Conservation (phyloP, 2,329 filamentous ascomycete species). For the Pestalotiopsis sp. region DNA sequence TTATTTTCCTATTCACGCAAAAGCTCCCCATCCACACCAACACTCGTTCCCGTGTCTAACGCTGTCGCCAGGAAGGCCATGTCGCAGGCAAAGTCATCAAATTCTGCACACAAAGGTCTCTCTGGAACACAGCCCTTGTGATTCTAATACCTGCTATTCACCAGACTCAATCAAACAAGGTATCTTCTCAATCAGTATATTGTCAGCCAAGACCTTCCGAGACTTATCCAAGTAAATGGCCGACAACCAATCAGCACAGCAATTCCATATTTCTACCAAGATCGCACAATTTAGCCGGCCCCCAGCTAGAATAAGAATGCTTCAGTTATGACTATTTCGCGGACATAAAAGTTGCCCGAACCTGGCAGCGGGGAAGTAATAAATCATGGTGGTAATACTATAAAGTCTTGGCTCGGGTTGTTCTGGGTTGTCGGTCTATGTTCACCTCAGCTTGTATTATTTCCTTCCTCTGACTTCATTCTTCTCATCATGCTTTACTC, state of each 20-base stretch:
- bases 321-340: not conserved
- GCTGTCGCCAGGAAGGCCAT: too few relatives aligned
- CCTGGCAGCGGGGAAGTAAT: not conserved
- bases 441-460: not conserved
- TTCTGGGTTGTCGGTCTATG: not conserved
- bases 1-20: too few relatives aligned
- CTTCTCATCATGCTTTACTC: not conserved
- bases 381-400: not conserved
- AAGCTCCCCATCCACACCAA: too few relatives aligned
- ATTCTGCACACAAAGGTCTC: too few relatives aligned
- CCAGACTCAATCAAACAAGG: too few relatives aligned
- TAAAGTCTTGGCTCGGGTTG: not conserved
- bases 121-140: too few relatives aligned
- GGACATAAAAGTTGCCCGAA: not conserved
- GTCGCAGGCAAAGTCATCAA: too few relatives aligned
- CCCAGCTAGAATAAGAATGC: not conserved
- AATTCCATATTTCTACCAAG: not conserved
- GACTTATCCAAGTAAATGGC: not conserved
- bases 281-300: not conserved
- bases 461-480: not conserved
- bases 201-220: not conserved
- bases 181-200: too few relatives aligned
- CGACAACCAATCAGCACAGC: not conserved
- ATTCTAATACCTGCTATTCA: too few relatives aligned
- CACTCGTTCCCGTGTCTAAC: too few relatives aligned